Base-by-base conservation (phyloP, 1,284 basidiomycete species). In the Athelia psychrophila region DNA sequence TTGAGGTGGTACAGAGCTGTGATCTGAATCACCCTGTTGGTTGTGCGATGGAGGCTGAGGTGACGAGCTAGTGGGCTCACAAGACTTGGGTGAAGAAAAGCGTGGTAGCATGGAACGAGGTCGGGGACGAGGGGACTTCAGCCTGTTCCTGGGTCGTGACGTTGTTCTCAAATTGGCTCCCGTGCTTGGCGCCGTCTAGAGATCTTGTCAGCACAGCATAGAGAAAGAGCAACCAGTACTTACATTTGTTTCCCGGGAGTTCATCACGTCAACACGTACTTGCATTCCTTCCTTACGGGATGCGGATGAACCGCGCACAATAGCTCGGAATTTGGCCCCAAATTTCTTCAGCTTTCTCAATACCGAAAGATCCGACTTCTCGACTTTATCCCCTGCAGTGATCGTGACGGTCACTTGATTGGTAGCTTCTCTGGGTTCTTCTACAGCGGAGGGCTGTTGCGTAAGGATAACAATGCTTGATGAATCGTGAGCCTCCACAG, bases 271-370 rank as follows among this genome's bases (percentile, higher is more conserved):
- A n/a, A 42, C 38, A 6, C n/a, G 38, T n/a, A 42, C 20, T 9
- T 42, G 16, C 38, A 42, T 42, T 9, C 20, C 20, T 42, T n/a
- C n/a, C 8, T n/a, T 22, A n/a, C 38, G 38, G 9, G 38, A 42
- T 18, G 6, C 38, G 20, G n/a, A 22, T 16, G 20, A n/a, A 42
- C 16, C 8, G n/a, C 38, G 38, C 6, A 42, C n/a, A 16, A 42
- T 18, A n/a, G 6, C 20, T n/a, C 38, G 38, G 5, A 42, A n/a
- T 42, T 42, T 42, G 20, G 8, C n/a, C n/a, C 68, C 65, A 24
- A 69, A 54, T 33, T 58, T 54, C 49, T 63, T 64, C 19, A 68
- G 50, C 48, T 54, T 60, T 16, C 49, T 35, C 5, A 59, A n/a
- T 22, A 42, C n/a, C n/a, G 38, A 42, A n/a, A 6, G 38, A 22